Conservation (phyloP, 768 basidiomycete genomes). For the Tephrocybe sp. region DNA sequence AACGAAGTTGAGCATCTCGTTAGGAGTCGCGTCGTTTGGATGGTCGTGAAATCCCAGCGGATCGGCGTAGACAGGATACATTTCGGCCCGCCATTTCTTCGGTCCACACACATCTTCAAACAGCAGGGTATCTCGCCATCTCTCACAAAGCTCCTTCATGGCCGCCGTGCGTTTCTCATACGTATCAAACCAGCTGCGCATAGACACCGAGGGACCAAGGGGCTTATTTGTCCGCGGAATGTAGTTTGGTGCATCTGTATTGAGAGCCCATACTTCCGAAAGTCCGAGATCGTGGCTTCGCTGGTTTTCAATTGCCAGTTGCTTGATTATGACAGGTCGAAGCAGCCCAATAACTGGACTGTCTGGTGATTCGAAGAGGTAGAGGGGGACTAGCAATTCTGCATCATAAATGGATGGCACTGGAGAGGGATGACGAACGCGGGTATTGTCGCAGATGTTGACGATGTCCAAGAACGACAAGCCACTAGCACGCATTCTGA, state of each 20-base stretch:
- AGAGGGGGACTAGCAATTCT: slow-evolving; percentile 56
- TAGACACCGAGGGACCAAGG: slow-evolving; percentile 44
- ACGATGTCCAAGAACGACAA: slow-evolving; percentile 64
- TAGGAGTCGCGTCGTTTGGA: slow-evolving; percentile 33
- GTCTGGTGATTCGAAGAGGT: slow-evolving; percentile 46
- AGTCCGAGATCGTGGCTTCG: slow-evolving; percentile 24
- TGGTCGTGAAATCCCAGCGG: slow-evolving; percentile 64
- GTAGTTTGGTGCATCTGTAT: slow-evolving; percentile 26
- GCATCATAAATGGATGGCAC: slow-evolving; percentile 30
- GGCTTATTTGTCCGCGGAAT: slow-evolving; percentile 19
- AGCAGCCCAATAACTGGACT: slow-evolving; percentile 65
- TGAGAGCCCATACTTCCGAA: slow-evolving; percentile 42
- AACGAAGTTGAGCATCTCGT: slow-evolving; percentile 55
- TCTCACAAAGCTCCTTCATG: slow-evolving; percentile 68
- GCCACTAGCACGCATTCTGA: too few species aligned
- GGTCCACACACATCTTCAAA: slow-evolving; percentile 70
- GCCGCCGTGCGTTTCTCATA: slow-evolving; percentile 58
- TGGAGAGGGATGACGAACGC: slow-evolving; percentile 29
- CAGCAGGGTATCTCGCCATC: slow-evolving; percentile 68
- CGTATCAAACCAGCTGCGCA: slow-evolving; percentile 51
- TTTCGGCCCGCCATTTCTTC: slow-evolving; percentile 83
- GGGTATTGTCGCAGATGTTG: slow-evolving; percentile 72
- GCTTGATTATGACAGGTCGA: slow-evolving; percentile 53
- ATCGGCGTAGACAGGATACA: slow-evolving; percentile 74
- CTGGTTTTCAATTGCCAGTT: slow-evolving; percentile 52